phyloP scores from a whole-genome alignment of 108 stramenopile species.

The Pseudonitzschia pungens region DNA sequence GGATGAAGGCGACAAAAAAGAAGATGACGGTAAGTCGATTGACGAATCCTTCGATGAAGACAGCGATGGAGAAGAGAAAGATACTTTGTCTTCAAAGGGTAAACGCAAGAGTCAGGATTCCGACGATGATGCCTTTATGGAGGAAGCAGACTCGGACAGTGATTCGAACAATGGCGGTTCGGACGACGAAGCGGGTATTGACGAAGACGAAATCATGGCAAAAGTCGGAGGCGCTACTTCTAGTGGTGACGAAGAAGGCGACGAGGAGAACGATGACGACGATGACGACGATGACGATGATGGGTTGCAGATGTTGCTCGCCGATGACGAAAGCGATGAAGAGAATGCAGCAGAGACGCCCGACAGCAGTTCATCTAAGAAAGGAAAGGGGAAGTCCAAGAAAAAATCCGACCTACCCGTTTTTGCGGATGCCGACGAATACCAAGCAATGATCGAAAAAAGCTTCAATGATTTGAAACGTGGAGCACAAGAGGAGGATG shows the following conservation, averaged over 20 bases:
- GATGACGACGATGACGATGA: slow-evolving; percentile 29
- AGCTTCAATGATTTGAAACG: slow-evolving; percentile 27
- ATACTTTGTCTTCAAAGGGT: slow-evolving; percentile 27
- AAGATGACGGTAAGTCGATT: slow-evolving; percentile 39
- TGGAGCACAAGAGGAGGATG: neutral
- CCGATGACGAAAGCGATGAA: slow-evolving; percentile 35
- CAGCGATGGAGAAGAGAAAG: slow-evolving; percentile 33
- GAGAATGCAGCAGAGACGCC: slow-evolving; percentile 36
- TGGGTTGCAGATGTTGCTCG: slow-evolving; percentile 19
- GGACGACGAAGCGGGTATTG: slow-evolving; percentile 14
- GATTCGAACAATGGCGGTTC: slow-evolving; percentile 32
- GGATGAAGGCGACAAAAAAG: slow-evolving; percentile 38
- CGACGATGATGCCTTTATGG: slow-evolving; percentile 52
- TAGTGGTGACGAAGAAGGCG: slow-evolving; percentile 35
- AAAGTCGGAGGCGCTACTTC: slow-evolving; percentile 23
- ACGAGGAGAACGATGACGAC: too few species aligned
- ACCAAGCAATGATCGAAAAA: slow-evolving; percentile 49
- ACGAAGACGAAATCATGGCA: slow-evolving; percentile 68
- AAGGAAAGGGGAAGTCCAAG: slow-evolving; percentile 25
- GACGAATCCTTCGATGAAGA: slow-evolving; percentile 48
- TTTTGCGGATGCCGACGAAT: slow-evolving; percentile 74
- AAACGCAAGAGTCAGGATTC: slow-evolving; percentile 31
- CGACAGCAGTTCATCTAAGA: neutral
- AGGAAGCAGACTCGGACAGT: slow-evolving; percentile 47
- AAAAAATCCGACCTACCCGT: slow-evolving; percentile 14